phyloP scores from a whole-genome alignment of 805 yeast genomes.

The Cyberlindnera mississippiensis region DNA sequence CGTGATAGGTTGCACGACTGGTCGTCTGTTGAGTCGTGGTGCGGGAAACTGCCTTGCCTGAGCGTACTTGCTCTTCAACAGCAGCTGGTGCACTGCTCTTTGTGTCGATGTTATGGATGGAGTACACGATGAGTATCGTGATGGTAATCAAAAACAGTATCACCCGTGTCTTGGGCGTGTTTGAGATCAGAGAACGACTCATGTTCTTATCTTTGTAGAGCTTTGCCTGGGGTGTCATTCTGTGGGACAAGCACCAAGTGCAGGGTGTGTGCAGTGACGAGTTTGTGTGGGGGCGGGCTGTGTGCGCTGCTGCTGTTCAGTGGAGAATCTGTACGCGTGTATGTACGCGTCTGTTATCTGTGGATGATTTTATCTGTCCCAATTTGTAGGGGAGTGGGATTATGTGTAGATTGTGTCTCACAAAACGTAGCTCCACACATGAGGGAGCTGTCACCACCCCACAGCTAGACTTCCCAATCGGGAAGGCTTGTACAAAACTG shows the following conservation, averaged over 20 bases:
- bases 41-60: not conserved
- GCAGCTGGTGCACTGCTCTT: too few species aligned
- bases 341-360: too few species aligned
- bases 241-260: not conserved
- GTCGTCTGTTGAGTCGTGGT: not conserved
- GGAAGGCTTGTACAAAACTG: not conserved
- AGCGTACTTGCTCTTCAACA: not conserved
- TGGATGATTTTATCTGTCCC: too few species aligned
- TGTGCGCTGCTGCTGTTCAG: too few species aligned
- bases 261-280: not conserved
- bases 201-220: slow-evolving; percentile 9
- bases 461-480: not conserved
- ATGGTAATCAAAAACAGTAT: slow-evolving; percentile 1
- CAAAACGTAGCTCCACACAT: not conserved
- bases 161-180: slow-evolving; percentile 2
- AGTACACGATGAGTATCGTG: slow-evolving; percentile 4
- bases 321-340: too few species aligned
- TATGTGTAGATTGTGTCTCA: not conserved
- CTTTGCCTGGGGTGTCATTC: not conserved
- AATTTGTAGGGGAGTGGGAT: not conserved
- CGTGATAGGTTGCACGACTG: slow-evolving; percentile 3
- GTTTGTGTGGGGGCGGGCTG: not conserved
- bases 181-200: not conserved
- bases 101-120: slow-evolving; percentile 1
- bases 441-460: not conserved